A percentile compares a stretch with the other conserved stretches of the same genome.
Evolutionary conservation across 768 basidiomycete species (phyloP).

Genomic region (Phanerochaete carnosa): DNA sequence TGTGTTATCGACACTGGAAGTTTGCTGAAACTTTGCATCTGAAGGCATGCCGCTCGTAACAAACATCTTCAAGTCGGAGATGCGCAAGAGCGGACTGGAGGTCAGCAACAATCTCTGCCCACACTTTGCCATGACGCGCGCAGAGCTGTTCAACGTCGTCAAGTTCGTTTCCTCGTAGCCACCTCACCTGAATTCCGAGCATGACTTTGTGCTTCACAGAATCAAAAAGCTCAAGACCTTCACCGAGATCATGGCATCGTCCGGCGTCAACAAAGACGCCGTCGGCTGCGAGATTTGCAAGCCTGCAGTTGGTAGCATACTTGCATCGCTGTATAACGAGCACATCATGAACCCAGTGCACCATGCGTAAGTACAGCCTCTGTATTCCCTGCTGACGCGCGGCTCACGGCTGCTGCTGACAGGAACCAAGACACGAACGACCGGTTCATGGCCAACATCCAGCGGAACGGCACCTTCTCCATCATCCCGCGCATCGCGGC

Average conservation of each 20-base stretch:
- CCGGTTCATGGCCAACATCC: constrained; percentile 65
- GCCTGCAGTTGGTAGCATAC: constrained; percentile 56
- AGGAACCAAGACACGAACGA: constrained; percentile 72
- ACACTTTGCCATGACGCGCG: constrained; percentile 62
- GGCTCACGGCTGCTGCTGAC: background rate
- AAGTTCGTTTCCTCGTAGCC: constrained; percentile 27
- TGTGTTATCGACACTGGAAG: background rate
- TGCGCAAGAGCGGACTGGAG: constrained; percentile 62
- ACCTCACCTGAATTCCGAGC: background rate
- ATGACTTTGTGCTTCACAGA: constrained; percentile 23
- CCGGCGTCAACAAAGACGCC: constrained; percentile 44
- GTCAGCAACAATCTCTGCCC: constrained; percentile 59
- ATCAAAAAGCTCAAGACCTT: constrained; percentile 61
- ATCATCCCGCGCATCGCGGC: constrained; percentile 71
- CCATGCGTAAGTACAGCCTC: constrained; percentile 35
- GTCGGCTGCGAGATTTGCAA: constrained; percentile 75
- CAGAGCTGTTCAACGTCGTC: constrained; percentile 65
- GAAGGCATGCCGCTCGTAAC: constrained; percentile 53
- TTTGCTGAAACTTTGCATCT: background rate
- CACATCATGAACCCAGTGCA: constrained; percentile 60
- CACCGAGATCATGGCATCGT: constrained; percentile 45
- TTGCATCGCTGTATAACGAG: constrained; percentile 57
- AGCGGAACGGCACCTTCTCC: constrained; percentile 67
- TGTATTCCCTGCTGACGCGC: background rate
- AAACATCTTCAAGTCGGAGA: constrained; percentile 43